Base-by-base conservation (phyloP, 78 protist genomes). In the Ministeria vibrans region DNA sequence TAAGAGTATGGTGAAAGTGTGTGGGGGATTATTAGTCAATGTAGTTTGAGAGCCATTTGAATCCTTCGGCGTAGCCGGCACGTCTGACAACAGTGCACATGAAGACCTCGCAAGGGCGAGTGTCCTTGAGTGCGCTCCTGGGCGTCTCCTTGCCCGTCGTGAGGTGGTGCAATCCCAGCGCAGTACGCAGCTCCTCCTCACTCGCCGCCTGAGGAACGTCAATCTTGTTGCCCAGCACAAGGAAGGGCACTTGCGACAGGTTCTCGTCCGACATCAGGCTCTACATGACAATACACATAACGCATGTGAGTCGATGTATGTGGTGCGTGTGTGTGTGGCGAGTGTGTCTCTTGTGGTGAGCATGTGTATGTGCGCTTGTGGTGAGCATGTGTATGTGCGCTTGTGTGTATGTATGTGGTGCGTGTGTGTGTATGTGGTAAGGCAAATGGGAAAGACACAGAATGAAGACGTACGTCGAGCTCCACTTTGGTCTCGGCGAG, bases 221-320 rank as follows among this genome's bases (percentile, higher is more conserved):
- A 74, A 99, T 92, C 90, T 99, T 99, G 89, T 99, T 99, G 69
- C 99, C 99, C 0, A 99, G 91, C 38, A 99, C 75, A 0, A 96
- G 80, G 92, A 99, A 92, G 30, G 99, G 99, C 39, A 90, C 90
- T 46, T 81, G 79, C 28, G 91, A 44, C 13, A 96, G 88, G 51
- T 87, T 90, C 43, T 94, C 97, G 38, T 39, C 38, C 25, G 73
- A 13, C 42, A 95, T 86, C 42, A 95, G 92, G 5, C 63, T 6
- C 90, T 87, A 82, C 53, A 36, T n/a, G n/a, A n/a, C n/a, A n/a
- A n/a, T n/a, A n/a, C n/a, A n/a, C n/a, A n/a, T n/a, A n/a, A n/a
- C n/a, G n/a, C n/a, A n/a, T 28, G 18, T 49, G 15, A 55, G 64
- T 55, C 32, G 23, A 9, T 18, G 5, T 20, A 9, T 18, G 64